phyloP scores from a whole-genome alignment of 2,329 filamentous ascomycete species.

The Cladosporium sphaerospermum region DNA sequence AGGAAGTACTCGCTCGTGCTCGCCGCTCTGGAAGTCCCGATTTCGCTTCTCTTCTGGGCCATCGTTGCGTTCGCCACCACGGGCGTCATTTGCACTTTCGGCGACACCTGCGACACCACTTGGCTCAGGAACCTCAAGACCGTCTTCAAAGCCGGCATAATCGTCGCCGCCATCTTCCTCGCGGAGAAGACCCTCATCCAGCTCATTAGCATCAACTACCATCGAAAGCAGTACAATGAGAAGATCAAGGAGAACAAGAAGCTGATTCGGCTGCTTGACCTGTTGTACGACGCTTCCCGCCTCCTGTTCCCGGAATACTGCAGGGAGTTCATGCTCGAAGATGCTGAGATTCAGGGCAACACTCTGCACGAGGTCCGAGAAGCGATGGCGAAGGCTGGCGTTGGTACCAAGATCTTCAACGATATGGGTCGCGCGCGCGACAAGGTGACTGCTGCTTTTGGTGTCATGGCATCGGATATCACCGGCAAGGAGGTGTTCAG shows the following conservation, averaged over 20 bases:
- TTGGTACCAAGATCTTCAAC: constrained; percentile 63
- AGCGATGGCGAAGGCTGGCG: constrained; percentile 38
- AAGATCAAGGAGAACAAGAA: constrained; percentile 73
- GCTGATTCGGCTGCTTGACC: constrained; percentile 63
- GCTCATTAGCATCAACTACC: constrained; percentile 66
- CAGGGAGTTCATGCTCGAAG: constrained; percentile 71
- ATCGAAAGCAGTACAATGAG: constrained; percentile 65
- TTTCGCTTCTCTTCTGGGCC: constrained; percentile 65
- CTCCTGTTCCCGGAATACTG: constrained; percentile 79
- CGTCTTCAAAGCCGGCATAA: constrained; percentile 55
- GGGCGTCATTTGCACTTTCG: constrained; percentile 29
- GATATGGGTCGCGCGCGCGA: constrained; percentile 62
- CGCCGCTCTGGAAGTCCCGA: constrained; percentile 56
- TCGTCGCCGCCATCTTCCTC: constrained; percentile 59
- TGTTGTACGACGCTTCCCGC: constrained; percentile 75
- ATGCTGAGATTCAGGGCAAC: constrained; percentile 74
- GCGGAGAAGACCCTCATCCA: constrained; percentile 65
- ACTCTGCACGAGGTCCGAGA: constrained; percentile 48
- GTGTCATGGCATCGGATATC: constrained; percentile 78
- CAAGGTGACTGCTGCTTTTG: constrained; percentile 78
- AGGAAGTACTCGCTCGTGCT: constrained; percentile 65
- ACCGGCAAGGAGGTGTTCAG: constrained; percentile 79
- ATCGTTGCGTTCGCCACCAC: constrained; percentile 59
- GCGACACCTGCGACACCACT: neutral
- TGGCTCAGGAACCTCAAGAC: constrained; percentile 43